Evolutionary conservation across 2,329 filamentous ascomycete species (phyloP).

Genomic region (Didymella glomerata): DNA sequence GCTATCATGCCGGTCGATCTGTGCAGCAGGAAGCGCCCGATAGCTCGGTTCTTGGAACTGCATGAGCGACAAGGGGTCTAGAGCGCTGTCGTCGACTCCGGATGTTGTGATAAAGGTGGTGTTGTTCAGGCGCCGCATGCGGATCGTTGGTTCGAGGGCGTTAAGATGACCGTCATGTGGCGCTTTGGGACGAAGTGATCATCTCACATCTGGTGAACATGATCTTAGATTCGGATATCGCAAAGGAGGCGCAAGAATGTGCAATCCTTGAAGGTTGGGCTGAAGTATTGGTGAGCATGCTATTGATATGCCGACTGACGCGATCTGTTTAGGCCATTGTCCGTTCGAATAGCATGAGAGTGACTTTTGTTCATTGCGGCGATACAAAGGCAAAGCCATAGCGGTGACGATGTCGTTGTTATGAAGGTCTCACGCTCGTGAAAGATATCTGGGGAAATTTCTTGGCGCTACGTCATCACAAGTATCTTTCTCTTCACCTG

Average conservation of each 20-base stretch:
- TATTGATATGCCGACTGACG: neutral
- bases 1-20: slow-evolving; percentile 11
- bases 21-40: slow-evolving; percentile 13
- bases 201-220: neutral
- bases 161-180: neutral
- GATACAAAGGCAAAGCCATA: neutral
- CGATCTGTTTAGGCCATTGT: neutral
- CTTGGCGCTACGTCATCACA: neutral
- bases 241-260: slow-evolving; percentile 17
- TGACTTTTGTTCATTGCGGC: neutral
- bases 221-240: slow-evolving; percentile 12
- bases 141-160: neutral
- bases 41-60: slow-evolving; percentile 5
- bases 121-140: slow-evolving; percentile 1
- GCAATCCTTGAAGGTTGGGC: slow-evolving; percentile 14
- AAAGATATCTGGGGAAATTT: neutral
- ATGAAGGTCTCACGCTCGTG: neutral
- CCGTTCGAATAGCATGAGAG: neutral
- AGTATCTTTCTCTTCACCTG: too few relatives aligned
- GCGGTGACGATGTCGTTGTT: neutral
- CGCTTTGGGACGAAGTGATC: neutral
- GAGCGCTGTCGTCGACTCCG: slow-evolving; percentile 1
- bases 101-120: neutral
- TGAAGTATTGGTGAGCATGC: neutral
- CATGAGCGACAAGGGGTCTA: neutral